Conservation (phyloP, 805 yeast genomes). For the Kodamaea hsintzibuensis region DNA sequence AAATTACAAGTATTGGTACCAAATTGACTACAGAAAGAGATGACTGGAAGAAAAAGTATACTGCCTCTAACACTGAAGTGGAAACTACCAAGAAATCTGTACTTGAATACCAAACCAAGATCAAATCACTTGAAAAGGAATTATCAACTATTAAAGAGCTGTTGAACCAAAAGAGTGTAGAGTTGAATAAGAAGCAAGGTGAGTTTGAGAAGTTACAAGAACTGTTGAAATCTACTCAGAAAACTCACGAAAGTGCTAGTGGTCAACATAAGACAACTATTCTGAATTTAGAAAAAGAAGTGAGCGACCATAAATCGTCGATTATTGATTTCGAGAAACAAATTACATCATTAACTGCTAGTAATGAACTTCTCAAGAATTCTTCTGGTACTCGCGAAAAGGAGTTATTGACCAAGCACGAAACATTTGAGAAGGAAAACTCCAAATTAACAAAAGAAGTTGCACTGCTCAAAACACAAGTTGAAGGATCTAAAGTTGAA, state of each 20-base stretch:
- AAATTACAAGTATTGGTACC: background rate
- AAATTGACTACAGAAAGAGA: background rate
- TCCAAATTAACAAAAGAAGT: background rate
- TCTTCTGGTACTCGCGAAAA: background rate
- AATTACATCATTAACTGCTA: background rate
- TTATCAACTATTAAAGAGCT: background rate
- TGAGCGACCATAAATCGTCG: background rate
- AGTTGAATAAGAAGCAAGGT: background rate
- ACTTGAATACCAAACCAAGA: background rate
- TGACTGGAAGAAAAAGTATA: background rate
- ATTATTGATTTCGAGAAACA: background rate
- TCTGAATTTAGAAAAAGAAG: background rate
- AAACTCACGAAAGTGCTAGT: background rate
- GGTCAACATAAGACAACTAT: background rate
- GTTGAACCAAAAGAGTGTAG: background rate
- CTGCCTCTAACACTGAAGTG: background rate
- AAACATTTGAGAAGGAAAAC: background rate
- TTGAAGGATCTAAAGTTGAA: background rate
- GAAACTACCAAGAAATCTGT: background rate
- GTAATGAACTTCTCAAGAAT: conserved; percentile 4
- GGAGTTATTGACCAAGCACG: background rate
- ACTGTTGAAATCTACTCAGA: conserved; percentile 1
- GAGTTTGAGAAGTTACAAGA: conserved; percentile 2
- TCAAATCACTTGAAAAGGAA: background rate
- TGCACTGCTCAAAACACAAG: background rate